phyloP scores from a whole-genome alignment of 192 early-diverging fungal genomes.

The Coemansia sp. region DNA sequence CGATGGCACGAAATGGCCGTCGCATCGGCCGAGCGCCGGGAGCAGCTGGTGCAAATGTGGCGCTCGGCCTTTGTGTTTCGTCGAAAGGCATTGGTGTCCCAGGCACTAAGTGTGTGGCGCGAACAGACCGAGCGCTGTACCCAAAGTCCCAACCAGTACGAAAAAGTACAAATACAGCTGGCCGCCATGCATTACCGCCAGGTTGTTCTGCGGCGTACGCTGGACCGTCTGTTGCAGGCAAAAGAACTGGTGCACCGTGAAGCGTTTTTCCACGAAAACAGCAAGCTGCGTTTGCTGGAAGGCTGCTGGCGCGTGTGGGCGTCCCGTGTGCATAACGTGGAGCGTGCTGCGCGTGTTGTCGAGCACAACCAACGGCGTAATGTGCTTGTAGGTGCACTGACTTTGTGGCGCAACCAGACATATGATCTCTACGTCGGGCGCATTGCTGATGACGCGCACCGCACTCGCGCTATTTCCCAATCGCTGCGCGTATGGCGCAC shows the following conservation, averaged over 20 bases:
- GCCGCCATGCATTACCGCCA: slow-evolving; percentile 25
- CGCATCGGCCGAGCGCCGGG: slow-evolving; percentile 14
- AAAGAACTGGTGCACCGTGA: slow-evolving; percentile 11
- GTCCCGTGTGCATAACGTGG: neutral
- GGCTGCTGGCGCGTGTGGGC: slow-evolving; percentile 6
- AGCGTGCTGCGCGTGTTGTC: neutral
- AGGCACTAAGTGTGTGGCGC: slow-evolving; percentile 10
- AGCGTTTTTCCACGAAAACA: neutral
- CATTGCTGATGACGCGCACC: neutral
- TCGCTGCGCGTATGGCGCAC: slow-evolving; percentile 6
- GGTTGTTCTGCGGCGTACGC: neutral
- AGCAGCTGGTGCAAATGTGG: slow-evolving; percentile 36
- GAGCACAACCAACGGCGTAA: neutral
- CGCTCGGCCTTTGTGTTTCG: slow-evolving; percentile 17
- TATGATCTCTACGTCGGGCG: neutral
- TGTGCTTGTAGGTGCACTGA: neutral
- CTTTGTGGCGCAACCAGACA: slow-evolving; percentile 6
- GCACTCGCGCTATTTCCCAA: neutral
- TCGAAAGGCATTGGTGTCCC: neutral
- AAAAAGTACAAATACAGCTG: slow-evolving; percentile 10
- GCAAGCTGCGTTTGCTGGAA: neutral
- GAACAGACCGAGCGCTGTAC: neutral
- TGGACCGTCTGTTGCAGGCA: slow-evolving; percentile 1
- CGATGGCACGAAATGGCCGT: slow-evolving; percentile 36
- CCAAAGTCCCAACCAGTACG: slow-evolving; percentile 1